phyloP scores from a whole-genome alignment of 2,329 filamentous ascomycete genomes.

The Colletotrichum tanaceti region DNA sequence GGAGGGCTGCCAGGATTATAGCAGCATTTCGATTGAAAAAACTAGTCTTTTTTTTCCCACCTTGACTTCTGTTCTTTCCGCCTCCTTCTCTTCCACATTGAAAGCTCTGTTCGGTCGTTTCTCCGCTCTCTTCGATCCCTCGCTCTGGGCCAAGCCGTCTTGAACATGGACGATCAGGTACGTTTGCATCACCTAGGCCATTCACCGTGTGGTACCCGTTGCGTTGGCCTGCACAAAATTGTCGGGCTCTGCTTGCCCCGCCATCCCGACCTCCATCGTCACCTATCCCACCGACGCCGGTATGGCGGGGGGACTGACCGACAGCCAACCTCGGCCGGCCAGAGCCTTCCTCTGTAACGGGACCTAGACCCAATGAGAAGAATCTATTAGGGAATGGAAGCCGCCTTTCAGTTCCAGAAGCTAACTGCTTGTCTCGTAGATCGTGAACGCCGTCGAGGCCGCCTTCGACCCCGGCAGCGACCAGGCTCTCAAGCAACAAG shows the following conservation, averaged over 20 bases:
- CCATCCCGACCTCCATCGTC: conserved; percentile 45
- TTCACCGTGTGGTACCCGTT: conserved; percentile 8
- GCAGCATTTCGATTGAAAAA: conserved; percentile 50
- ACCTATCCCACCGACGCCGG: conserved; percentile 33
- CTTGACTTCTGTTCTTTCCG: conserved; percentile 23
- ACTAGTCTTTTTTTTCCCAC: conserved; percentile 14
- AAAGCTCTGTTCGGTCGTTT: conserved; percentile 8
- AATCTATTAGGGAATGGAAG: neutral
- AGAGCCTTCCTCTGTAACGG: neutral
- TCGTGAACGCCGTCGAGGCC: conserved; percentile 96
- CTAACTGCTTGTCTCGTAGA: conserved; percentile 60
- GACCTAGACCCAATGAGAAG: neutral
- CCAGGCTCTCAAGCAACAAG: conserved; percentile 80
- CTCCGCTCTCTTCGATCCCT: conserved; percentile 5
- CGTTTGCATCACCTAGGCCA: conserved; percentile 44
- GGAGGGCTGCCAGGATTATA: conserved; percentile 57
- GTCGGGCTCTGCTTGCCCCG: conserved; percentile 43
- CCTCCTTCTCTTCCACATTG: conserved; percentile 34
- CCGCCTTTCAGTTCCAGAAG: neutral
- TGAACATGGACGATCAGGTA: conserved; percentile 63
- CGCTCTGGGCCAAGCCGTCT: conserved; percentile 36
- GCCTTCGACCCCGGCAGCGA: conserved; percentile 85
- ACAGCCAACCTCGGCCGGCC: conserved; percentile 21
- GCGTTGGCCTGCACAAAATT: conserved; percentile 23
- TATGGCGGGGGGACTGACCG: conserved; percentile 9